A percentile compares a stretch with the other conserved stretches of the same genome.
phyloP scores from a whole-genome alignment of 108 stramenopile species.

The Nannochloropsis gaditana region DNA sequence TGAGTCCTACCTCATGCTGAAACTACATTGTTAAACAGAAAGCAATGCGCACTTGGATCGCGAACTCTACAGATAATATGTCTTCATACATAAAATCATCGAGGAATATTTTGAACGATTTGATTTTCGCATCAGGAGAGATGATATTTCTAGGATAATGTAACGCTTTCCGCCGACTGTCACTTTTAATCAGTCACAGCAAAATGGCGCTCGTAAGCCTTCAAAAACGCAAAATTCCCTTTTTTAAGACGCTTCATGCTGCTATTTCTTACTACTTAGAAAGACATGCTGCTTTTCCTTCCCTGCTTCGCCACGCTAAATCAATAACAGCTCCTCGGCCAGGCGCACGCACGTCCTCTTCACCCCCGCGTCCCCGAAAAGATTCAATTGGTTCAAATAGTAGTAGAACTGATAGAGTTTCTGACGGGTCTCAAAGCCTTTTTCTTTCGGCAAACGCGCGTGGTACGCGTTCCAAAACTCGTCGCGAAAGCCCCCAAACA shows the following conservation, averaged over 20 bases:
- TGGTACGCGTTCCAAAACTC: constrained; percentile 41
- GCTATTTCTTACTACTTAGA: background rate
- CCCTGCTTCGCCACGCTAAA: background rate
- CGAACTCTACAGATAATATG: too few species aligned
- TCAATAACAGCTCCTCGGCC: constrained; percentile 26
- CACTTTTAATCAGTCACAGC: too few species aligned
- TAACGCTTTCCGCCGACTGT: too few species aligned
- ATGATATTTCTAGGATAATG: too few species aligned
- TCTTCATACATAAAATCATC: too few species aligned
- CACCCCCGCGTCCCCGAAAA: constrained; percentile 44
- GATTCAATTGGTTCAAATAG: constrained; percentile 46
- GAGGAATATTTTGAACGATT: too few species aligned
- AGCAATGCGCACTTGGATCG: too few species aligned
- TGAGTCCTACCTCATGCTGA: too few species aligned
- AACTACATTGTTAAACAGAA: too few species aligned
- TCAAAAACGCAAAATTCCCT: background rate
- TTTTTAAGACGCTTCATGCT: background rate
- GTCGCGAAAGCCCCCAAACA: constrained; percentile 44
- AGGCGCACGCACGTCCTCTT: constrained; percentile 30
- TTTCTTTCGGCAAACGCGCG: constrained; percentile 38
- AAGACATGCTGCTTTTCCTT: background rate
- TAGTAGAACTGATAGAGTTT: constrained; percentile 43
- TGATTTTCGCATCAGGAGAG: too few species aligned
- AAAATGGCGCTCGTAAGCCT: too few species aligned
- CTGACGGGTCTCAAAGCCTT: constrained; percentile 42